Evolutionary conservation across 1,284 basidiomycete genomes (phyloP), one percentile per base, ranked within the genome.

Genomic region (Volvariella volvacea): DNA sequence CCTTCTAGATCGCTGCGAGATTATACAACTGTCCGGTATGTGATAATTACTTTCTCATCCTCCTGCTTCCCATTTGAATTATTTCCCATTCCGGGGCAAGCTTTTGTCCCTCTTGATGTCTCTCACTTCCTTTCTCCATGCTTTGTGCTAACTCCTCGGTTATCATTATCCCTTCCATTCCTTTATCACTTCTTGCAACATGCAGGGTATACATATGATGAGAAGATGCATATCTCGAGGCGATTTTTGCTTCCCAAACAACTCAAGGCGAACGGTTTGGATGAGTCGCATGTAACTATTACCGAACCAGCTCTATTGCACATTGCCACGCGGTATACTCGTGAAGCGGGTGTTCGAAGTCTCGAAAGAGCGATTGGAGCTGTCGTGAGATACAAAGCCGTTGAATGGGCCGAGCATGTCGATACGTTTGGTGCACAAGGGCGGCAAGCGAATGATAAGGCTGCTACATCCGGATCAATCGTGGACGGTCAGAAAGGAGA

Each of bases 301-400:
- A 77, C 76, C 0, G 86, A 92, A 47, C 74, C 78, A 2, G 80
- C 85, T 1, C 60, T 94, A 28, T 64, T 83, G 49, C 74, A 78
- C 43, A 74, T 93, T 42, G 83, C 85, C 22, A 87, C 82, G 10
- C 68, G 76, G 20, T 93, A 92, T 58, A 93, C 91, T 1, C 74
- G 83, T 8, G 89, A 96, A 64, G 92, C 93, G 0, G 93, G 94
- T 22, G 93, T 97, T n/a, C 78, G 93, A 22, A 84, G 81, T 21
- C 74, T 97, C 9, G 93, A 97, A 59, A 78, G 94, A 3, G 80
- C 89, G 9, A 83, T 97, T 39, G 92, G 89, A 7, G 79, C 83
- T 15, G 79, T 97, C 15, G 88, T 89, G 25, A 70, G 94, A 16
- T 84, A 78, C 51, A 94, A 94, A 57, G 91, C 89, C 0, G 91